Evolutionary conservation across 176 grass and related monocot species (phyloP).

Genomic region (Lolium perenne): DNA sequence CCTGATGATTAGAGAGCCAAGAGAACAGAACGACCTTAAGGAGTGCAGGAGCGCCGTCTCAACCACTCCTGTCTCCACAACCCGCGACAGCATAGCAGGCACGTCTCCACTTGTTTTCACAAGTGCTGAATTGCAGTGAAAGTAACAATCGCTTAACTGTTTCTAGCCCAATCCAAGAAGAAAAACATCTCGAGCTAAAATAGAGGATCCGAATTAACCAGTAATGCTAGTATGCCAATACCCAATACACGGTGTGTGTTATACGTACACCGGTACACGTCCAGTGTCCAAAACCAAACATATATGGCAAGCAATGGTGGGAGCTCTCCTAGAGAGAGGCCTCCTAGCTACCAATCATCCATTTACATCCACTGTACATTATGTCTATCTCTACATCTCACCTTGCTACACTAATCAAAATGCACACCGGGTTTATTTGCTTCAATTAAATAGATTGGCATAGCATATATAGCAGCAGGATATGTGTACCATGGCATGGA

Average conservation of each 20-base stretch:
- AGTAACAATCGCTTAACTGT: background rate
- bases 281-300: slow-evolving; percentile 16
- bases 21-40: background rate
- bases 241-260: background rate
- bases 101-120: slow-evolving; percentile 19
- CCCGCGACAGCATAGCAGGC: slow-evolving; percentile 8
- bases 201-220: slow-evolving; percentile 3
- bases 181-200: background rate
- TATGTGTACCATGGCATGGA: background rate
- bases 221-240: background rate
- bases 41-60: slow-evolving; percentile 32
- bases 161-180: background rate
- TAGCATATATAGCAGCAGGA: background rate
- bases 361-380: background rate
- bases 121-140: slow-evolving; percentile 1
- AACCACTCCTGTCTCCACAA: slow-evolving; percentile 3
- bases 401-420: background rate
- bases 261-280: background rate
- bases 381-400: background rate
- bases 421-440: background rate
- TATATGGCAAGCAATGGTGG: background rate
- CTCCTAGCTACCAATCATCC: background rate
- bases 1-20: too few species aligned
- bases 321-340: background rate
- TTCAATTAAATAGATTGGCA: slow-evolving; percentile 2